A percentile compares a stretch with the other conserved stretches of the same genome.
Conservation (phyloP, 2,329 filamentous ascomycete species). For the Myriangium duriaei region DNA sequence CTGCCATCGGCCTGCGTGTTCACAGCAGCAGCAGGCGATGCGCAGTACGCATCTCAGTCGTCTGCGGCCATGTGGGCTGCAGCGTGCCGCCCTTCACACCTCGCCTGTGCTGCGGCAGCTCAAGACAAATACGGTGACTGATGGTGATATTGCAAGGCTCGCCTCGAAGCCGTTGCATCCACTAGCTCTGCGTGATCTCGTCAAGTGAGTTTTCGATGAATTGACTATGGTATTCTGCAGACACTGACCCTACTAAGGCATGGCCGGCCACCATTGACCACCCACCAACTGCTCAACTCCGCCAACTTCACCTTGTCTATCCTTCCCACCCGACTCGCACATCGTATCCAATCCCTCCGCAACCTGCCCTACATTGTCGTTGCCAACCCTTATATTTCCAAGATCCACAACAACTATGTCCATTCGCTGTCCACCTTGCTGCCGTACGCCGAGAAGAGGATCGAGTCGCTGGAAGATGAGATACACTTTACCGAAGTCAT, state of each 20-base stretch:
- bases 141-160: conserved; percentile 67
- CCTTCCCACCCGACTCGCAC: conserved; percentile 80
- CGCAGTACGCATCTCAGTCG: conserved; percentile 3
- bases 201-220: conserved; percentile 49
- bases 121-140: conserved; percentile 36
- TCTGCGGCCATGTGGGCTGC: conserved; percentile 1
- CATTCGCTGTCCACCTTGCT: conserved; percentile 85
- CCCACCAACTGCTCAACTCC: conserved; percentile 68
- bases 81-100: conserved; percentile 1
- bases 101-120: conserved; percentile 10
- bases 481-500: conserved; percentile 84
- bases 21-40: no score
- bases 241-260: conserved; percentile 34
- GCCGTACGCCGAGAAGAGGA: conserved; percentile 63
- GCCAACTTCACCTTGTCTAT: conserved; percentile 93
- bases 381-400: conserved; percentile 87
- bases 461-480: conserved; percentile 73
- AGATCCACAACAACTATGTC: conserved; percentile 92
- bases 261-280: conserved; percentile 74
- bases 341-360: conserved; percentile 82
- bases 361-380: conserved; percentile 97
- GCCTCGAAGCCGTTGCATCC: conserved; percentile 67
- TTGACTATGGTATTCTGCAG: neutral
- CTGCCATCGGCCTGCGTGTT: no score
- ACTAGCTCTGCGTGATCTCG: conserved; percentile 74